phyloP scores from a whole-genome alignment of 192 early-diverging fungal genomes.

The Rhizophagus clarus region DNA sequence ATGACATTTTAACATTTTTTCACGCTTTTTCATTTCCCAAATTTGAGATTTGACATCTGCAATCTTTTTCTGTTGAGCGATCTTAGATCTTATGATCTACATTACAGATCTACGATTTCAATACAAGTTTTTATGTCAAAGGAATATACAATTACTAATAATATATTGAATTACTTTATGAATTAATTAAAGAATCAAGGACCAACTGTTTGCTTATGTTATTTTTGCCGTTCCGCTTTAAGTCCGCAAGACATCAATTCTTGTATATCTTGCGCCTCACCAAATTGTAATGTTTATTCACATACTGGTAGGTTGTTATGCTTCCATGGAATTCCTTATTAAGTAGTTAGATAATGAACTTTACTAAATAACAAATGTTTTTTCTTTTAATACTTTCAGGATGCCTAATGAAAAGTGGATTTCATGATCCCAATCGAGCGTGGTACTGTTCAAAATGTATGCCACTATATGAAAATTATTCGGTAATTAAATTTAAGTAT shows the following conservation, averaged over 20 bases:
- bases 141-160: background rate
- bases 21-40: background rate
- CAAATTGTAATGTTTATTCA: background rate
- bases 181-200: conserved; percentile 8
- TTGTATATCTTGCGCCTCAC: background rate
- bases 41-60: conserved; percentile 1
- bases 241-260: background rate
- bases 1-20: background rate
- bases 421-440: background rate
- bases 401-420: conserved; percentile 6
- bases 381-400: background rate
- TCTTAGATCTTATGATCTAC: background rate
- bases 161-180: background rate
- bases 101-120: conserved; percentile 5
- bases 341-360: background rate
- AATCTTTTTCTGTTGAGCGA: background rate
- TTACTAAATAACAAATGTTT: background rate
- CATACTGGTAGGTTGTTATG: conserved; percentile 4
- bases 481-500: background rate
- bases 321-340: background rate
- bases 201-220: background rate
- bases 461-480: background rate
- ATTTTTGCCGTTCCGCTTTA: background rate
- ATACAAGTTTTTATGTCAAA: background rate
- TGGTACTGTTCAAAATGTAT: conserved; percentile 12